phyloP scores from a whole-genome alignment of 2,329 filamentous ascomycete species.

The Shiraia bambusicola region DNA sequence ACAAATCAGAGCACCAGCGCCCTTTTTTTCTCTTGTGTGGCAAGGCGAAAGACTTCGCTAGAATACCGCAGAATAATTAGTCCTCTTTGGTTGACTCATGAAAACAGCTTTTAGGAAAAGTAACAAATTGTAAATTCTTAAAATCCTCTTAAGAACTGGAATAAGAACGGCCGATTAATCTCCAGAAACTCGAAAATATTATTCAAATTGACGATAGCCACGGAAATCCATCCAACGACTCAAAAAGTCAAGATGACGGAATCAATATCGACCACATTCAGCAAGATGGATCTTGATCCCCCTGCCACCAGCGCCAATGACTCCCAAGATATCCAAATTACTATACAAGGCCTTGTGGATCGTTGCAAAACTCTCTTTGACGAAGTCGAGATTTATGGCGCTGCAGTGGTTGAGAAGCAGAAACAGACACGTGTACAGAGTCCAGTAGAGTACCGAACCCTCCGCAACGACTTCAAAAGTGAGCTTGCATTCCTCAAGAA shows the following conservation, averaged over 20 bases:
- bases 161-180: too few relatives aligned
- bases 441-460: constrained; percentile 38
- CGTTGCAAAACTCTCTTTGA: constrained; percentile 43
- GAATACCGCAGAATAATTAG: too few relatives aligned
- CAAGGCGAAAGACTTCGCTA: too few relatives aligned
- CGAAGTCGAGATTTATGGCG: constrained; percentile 47
- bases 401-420: constrained; percentile 36
- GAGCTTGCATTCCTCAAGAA: constrained; percentile 39
- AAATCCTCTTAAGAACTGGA: too few relatives aligned
- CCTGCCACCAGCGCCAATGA: constrained; percentile 7
- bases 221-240: not conserved
- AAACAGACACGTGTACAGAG: constrained; percentile 38
- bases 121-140: too few relatives aligned
- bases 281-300: constrained; percentile 12
- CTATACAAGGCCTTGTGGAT: constrained; percentile 37
- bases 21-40: not conserved
- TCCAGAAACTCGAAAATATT: too few relatives aligned
- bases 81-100: too few relatives aligned
- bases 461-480: constrained; percentile 39
- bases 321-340: constrained; percentile 22
- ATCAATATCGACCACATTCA: constrained; percentile 10
- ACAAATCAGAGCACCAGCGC: not conserved
- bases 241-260: constrained; percentile 16
- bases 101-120: too few relatives aligned
- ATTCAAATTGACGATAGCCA: not conserved